phyloP scores from a whole-genome alignment of 345 rosid species.

The Arabidopsis arenosa region DNA sequence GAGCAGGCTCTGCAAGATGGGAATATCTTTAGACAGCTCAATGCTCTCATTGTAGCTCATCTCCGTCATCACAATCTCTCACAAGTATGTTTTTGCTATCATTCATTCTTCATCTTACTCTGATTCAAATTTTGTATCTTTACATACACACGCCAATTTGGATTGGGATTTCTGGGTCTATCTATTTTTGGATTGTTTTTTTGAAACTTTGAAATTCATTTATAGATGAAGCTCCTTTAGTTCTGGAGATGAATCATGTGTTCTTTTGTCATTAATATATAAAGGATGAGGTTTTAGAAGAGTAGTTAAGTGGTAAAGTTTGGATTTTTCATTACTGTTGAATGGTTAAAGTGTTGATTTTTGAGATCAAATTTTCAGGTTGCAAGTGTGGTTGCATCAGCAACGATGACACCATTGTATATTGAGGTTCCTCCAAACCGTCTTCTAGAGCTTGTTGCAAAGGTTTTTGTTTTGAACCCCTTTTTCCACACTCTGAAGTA shows the following conservation, averaged over 20 bases:
- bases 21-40: constrained; percentile 66
- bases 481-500: background rate
- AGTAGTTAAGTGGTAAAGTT: constrained; percentile 25
- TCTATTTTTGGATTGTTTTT: background rate
- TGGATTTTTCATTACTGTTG: background rate
- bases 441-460: constrained; percentile 81
- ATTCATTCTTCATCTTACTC: background rate
- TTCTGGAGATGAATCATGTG: background rate
- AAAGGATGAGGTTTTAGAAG: constrained; percentile 51
- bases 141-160: background rate
- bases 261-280: background rate
- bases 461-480: constrained; percentile 50
- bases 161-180: background rate
- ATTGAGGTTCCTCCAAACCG: constrained; percentile 71
- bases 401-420: constrained; percentile 78
- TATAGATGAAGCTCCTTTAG: too few species aligned
- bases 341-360: constrained; percentile 27
- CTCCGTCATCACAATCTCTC: constrained; percentile 79
- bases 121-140: background rate
- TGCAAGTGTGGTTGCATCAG: constrained; percentile 78
- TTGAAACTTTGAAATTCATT: constrained; percentile 5
- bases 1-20: constrained; percentile 79
- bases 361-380: constrained; percentile 52
- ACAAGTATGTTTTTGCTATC: constrained; percentile 51
- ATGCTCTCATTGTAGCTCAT: constrained; percentile 83